A percentile compares a stretch with the other conserved stretches of the same genome.
Evolutionary conservation across 768 basidiomycete species (phyloP).

Genomic region (Filobasidium floriforme): DNA sequence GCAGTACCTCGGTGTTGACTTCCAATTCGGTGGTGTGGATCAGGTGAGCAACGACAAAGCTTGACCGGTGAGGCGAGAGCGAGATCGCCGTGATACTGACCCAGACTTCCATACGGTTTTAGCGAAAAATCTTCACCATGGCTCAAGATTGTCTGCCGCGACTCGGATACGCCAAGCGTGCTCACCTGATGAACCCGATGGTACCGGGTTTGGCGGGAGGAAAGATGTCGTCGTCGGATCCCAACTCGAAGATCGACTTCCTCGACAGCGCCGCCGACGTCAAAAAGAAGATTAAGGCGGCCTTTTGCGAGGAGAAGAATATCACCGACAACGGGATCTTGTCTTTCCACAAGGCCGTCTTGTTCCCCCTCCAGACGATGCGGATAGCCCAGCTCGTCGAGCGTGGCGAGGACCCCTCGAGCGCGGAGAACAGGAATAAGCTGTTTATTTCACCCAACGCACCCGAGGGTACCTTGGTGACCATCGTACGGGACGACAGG

Average conservation of each 20-base stretch:
- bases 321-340: constrained; percentile 79
- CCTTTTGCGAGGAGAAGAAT: constrained; percentile 92
- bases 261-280: constrained; percentile 77
- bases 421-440: constrained; percentile 50
- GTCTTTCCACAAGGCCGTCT: constrained; percentile 73
- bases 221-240: constrained; percentile 98
- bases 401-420: constrained; percentile 48
- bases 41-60: constrained; percentile 56
- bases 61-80: background rate
- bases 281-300: constrained; percentile 79
- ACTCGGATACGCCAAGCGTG: constrained; percentile 85
- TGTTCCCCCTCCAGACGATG: constrained; percentile 76
- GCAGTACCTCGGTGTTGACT: constrained; percentile 88
- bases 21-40: constrained; percentile 96
- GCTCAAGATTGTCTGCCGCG: constrained; percentile 91
- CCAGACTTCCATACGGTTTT: constrained; percentile 8
- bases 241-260: constrained; percentile 96
- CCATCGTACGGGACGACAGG: constrained; percentile 67
- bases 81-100: constrained; percentile 10
- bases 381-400: constrained; percentile 53
- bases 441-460: constrained; percentile 64
- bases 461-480: constrained; percentile 73
- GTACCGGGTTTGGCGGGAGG: constrained; percentile 88
- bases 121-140: constrained; percentile 98
- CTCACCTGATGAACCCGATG: constrained; percentile 98